phyloP scores from a whole-genome alignment of 495 filamentous ascomycete species.

The Pyronema domesticum region DNA sequence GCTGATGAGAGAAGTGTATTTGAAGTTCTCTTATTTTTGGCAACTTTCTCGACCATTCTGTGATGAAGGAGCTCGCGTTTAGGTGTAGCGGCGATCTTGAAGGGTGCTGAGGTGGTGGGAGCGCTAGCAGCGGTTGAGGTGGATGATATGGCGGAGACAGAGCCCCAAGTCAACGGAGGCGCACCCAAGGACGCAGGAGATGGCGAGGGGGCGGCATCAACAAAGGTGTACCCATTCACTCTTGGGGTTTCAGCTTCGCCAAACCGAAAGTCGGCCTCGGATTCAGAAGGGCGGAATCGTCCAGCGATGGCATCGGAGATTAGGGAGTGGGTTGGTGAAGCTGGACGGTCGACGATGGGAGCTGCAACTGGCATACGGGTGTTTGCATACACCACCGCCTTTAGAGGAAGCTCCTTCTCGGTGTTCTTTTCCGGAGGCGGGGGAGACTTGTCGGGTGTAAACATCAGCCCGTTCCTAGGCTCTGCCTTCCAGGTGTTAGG shows the following conservation, averaged over 20 bases:
- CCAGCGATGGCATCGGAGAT: conserved; percentile 77
- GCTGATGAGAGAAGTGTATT: conserved; percentile 30
- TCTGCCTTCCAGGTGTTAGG: conserved; percentile 58
- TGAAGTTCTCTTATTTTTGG: conserved; percentile 46
- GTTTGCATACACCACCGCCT: conserved; percentile 63
- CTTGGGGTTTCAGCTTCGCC: conserved; percentile 64
- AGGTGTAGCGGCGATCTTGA: conserved; percentile 57
- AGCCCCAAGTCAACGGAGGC: conserved; percentile 20
- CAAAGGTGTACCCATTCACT: conserved; percentile 85
- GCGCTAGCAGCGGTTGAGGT: conserved; percentile 21
- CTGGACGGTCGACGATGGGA: conserved; percentile 30
- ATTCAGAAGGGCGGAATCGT: conserved; percentile 41
- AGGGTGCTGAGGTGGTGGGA: conserved; percentile 51
- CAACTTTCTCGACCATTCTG: conserved; percentile 74
- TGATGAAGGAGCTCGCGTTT: conserved; percentile 71
- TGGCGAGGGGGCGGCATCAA: conserved; percentile 54
- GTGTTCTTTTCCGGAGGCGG: conserved; percentile 4
- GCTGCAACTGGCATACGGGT: conserved; percentile 46
- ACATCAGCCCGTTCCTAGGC: conserved; percentile 79
- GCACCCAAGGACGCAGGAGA: conserved; percentile 14
- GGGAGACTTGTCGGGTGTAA: conserved; percentile 42
- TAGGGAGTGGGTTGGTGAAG: conserved; percentile 68
- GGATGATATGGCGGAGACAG: conserved; percentile 11
- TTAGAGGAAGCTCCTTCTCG: conserved; percentile 35
- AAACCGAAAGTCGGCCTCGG: conserved; percentile 38